phyloP scores from a whole-genome alignment of 1,284 basidiomycete species.

The Schizophyllum commune region DNA sequence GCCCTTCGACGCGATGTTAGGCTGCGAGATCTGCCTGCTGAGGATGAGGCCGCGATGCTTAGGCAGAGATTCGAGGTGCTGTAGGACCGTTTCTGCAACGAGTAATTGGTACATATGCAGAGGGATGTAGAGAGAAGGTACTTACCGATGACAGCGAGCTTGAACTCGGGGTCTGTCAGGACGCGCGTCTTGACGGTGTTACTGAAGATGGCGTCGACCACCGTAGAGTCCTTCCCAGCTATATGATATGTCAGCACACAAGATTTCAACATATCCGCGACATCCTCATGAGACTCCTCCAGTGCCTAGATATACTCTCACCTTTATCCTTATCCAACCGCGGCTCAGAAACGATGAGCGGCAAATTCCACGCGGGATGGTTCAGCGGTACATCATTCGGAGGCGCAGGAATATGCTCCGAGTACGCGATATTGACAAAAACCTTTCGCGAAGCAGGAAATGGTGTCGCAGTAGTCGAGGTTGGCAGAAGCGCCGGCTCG shows the following conservation, averaged over 20 bases:
- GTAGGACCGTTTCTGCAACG: conserved; percentile 52
- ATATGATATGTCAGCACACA: conserved; percentile 1
- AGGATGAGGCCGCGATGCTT: conserved; percentile 31
- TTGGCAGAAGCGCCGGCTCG: neutral
- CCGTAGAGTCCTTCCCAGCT: conserved; percentile 62
- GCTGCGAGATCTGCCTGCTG: conserved; percentile 56
- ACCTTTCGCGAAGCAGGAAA: conserved; percentile 36
- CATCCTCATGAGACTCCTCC: neutral
- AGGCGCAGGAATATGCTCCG: conserved; percentile 56
- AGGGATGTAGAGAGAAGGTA: conserved; percentile 7
- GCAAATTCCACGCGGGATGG: conserved; percentile 49
- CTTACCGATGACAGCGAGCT: conserved; percentile 59
- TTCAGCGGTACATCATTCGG: conserved; percentile 31
- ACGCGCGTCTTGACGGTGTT: conserved; percentile 47
- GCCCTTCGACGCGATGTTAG: conserved; percentile 67
- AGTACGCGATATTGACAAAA: conserved; percentile 69
- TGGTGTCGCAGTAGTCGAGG: conserved; percentile 4
- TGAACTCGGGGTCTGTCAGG: conserved; percentile 55
- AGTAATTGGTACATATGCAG: neutral
- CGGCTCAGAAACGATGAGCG: conserved; percentile 63
- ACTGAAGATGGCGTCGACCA: conserved; percentile 67
- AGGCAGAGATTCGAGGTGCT: conserved; percentile 57
- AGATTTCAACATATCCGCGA: neutral
- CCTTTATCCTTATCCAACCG: conserved; percentile 63
- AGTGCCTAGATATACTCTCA: conserved; percentile 16